Evolutionary conservation across 2,329 filamentous ascomycete genomes (phyloP), one percentile per base, ranked within the genome.

Genomic region (Calonectria leucothoes): DNA sequence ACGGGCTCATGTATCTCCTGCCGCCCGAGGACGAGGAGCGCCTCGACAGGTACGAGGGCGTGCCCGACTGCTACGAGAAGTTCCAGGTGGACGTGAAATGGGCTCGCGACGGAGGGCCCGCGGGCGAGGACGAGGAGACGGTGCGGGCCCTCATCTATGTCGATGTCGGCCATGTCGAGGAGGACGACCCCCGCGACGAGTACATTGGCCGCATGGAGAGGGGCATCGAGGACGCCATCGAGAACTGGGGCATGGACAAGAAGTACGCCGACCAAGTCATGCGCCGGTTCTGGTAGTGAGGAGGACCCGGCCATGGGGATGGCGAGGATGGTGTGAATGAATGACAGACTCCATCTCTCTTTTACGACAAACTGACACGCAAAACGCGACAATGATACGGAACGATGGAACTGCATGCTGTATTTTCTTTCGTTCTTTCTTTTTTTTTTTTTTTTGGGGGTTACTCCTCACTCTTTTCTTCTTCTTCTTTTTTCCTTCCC

Each of bases 131-230:
- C 23, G 76, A 77, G 25, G 77, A 76, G 70, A 69, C 76, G 48
- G 68, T 84, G 7, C 76, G 74, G 57, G 89, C 89, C 81, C 83
- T 94, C 68, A 89, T 92, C 3, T 94, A 94, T 71, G 87, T 94
- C 42, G 89, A 93, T 78, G 82, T 83, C 52, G 73, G 85, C 55
- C 76, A 86, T 27, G 81, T 83, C 0, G 76, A 69, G 25, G 84
- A 86, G 29, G 84, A 83, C n/a, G 71, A 52, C 52, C 89, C 91
- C 3, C 83, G 84, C 77, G 78, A 85, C 3, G 92, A 94, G 84
- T 94, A 94, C 78, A 82, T 94, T 10, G 86, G 83, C 52, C 83
- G 92, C 33, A 93, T 94, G 90, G 93, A 93, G 80, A 83, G 82
- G 75, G 92, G 91, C 1, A 91, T 94, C 33, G 76, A 83, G 37